Base-by-base conservation (phyloP, 306 rosid species). In the Corylus americana region DNA sequence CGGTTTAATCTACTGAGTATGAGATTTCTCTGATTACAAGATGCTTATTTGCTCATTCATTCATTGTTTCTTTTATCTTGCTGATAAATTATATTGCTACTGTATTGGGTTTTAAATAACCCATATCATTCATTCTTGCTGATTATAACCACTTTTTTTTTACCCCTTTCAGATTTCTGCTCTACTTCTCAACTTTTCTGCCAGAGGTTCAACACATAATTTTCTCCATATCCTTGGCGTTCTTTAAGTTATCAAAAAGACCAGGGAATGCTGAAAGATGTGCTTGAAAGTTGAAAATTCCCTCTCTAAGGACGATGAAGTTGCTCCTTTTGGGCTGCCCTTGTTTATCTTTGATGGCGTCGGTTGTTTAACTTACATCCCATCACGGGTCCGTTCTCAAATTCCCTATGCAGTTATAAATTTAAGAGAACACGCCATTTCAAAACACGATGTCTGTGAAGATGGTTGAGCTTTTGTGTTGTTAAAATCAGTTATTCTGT, bases 181-280 rank as follows among this genome's bases (percentile, higher is more conserved):
- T 62, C 54, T 71, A 27, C 74, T 78, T 74, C 59, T 55, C 29
- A 67, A 11, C 59, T 47, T 25, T 14, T 72, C 51, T 8, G 8
- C 74, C 53, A 83, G 50, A 63, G 69, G 71, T 51, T 63, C 68
- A 55, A 31, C 70, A 42, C 45, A 42, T 42, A 49, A 67, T 66
- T 47, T 37, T 37, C 74, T 68, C 50, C 62, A 13, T 55, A 63
- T 73, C 73, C 11, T 59, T 12, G 53, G 64, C 74, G 27, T 76
- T 87, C 78, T 81, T 70, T 75, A 69, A 90, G 74, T 81, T 80
- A 76, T 64, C 76, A 70, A 83, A 87, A 84, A 81, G 53, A 73
- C 77, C 79, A 78, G 92, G 98, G 98, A 88, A 95, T 95, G 99
- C 98, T 77, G 98, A 88, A 95, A 91, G 91, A 95, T 95, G 99